Base-by-base conservation (phyloP, 257 asterid genomes). In the Paraleonurus japonicus region DNA sequence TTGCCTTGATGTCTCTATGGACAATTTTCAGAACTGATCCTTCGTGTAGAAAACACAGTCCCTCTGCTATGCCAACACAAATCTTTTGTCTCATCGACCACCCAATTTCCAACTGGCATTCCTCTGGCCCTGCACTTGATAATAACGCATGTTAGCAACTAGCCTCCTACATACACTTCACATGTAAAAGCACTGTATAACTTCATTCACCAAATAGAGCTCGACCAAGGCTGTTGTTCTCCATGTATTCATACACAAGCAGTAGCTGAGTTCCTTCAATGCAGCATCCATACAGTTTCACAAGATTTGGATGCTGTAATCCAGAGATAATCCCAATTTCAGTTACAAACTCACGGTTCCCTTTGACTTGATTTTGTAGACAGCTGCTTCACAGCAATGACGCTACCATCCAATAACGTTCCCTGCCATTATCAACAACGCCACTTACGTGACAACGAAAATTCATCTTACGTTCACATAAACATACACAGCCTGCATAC, bases 1-100 rank as follows among this genome's bases (percentile, higher is more conserved):
- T 82, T 35, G 88, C 73, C 72, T 88, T 88, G 74, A 88, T 88
- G 74, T 88, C 92, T 62, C 95, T 82, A 57, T 88, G 95, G 60
- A 89, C 84, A 32, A 89, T 86, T 69, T 82, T 89, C 70, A 89
- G 47, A 35, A 78, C 59, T 27, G 96, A 89, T 73, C 84, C 96
- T 53, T 89, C 96, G 32, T 89, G 96, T 69, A 89, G 76, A 81
- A 71, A 89, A 32, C 81, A 75, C 77, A 89, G 68, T 27, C 94
- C 92, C 70, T 70, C 81, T 7, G 94, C 92, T 45, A 87, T 76
- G 43, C 94, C 92, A 12, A 84, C 39, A 58, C 89, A 87, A 53
- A 89, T 79, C 48, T 61, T 81, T 61, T 78, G 80, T 65, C 95
- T 84, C 4, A 76, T 80, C 32, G 73, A 62, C 92, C 87, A 87